These are phyloP conservation scores for Termitomyces sp. DNA, from an alignment of 1,284 basidiomycete species.

Conservation along the genomic window DNA sequence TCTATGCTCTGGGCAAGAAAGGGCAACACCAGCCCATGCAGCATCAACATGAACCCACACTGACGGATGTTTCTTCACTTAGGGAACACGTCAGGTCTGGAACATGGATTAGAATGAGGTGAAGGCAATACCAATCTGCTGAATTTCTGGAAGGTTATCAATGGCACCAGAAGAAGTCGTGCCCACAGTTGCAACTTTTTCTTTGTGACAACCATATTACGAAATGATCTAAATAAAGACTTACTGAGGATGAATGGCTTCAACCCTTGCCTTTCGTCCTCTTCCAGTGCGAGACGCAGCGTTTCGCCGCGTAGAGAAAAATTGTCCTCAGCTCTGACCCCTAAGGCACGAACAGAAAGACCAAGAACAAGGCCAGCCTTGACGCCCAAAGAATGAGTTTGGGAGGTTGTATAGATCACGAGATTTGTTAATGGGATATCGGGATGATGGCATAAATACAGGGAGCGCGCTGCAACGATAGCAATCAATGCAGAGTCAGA, in stretches of 20 bases:
- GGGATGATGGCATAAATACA: conserved; percentile 45
- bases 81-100: not conserved
- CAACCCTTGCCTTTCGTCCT: conserved; percentile 56
- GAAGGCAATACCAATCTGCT: conserved; percentile 54
- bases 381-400: conserved; percentile 84
- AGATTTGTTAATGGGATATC: conserved; percentile 57
- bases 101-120: not conserved
- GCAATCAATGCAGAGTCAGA: conserved; percentile 82
- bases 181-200: conserved; percentile 83
- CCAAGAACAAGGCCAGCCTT: conserved; percentile 87
- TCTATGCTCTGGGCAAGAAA: conserved; percentile 78
- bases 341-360: conserved; percentile 67
- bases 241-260: conserved; percentile 82
- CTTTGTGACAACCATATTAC: not conserved
- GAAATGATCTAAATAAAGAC: conserved; percentile 18
- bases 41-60: conserved; percentile 91
- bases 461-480: conserved; percentile 76
- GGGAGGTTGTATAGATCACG: conserved; percentile 86
- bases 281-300: conserved; percentile 60
- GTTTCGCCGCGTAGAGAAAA: conserved; percentile 70
- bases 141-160: conserved; percentile 77
- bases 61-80: conserved; percentile 60
- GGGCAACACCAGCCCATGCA: conserved; percentile 84
- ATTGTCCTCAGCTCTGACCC: conserved; percentile 62
- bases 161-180: conserved; percentile 89